These are phyloP conservation scores for Margaritispora aquatica DNA, from an alignment of 495 filamentous ascomycete genomes.

Conservation along the genomic window DNA sequence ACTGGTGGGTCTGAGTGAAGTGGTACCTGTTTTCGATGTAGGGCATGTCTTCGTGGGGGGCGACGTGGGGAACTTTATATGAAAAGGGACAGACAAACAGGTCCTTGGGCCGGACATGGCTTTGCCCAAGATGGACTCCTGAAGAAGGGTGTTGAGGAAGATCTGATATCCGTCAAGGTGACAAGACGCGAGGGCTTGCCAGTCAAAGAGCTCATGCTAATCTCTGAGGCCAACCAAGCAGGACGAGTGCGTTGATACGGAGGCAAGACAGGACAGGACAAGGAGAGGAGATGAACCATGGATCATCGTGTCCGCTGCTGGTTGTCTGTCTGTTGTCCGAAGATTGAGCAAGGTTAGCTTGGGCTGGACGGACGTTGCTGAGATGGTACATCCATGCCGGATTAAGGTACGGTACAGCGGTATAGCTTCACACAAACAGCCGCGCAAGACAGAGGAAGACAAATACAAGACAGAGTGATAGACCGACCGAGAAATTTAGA, in stretches of 20 bases:
- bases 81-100: too few relatives aligned
- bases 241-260: constrained; percentile 2
- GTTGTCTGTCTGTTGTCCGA: too few relatives aligned
- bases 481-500: neutral
- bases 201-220: constrained; percentile 9
- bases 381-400: neutral
- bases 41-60: neutral
- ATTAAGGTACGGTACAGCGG: neutral
- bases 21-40: constrained; percentile 4
- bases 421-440: neutral
- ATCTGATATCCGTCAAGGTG: neutral
- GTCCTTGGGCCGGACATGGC: neutral
- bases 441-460: neutral
- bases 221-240: neutral
- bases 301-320: too few relatives aligned
- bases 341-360: too few relatives aligned
- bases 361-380: neutral
- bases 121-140: too few relatives aligned
- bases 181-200: neutral
- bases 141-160: neutral
- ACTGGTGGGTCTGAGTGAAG: neutral
- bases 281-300: too few relatives aligned
- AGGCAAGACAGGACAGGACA: too few relatives aligned
- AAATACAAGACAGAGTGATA: neutral
- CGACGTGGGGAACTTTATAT: neutral